Percentiles rank a stretch among this genome's conserved stretches.
Conservation (phyloP, 768 basidiomycete species). For the Suillus tomentosus region DNA sequence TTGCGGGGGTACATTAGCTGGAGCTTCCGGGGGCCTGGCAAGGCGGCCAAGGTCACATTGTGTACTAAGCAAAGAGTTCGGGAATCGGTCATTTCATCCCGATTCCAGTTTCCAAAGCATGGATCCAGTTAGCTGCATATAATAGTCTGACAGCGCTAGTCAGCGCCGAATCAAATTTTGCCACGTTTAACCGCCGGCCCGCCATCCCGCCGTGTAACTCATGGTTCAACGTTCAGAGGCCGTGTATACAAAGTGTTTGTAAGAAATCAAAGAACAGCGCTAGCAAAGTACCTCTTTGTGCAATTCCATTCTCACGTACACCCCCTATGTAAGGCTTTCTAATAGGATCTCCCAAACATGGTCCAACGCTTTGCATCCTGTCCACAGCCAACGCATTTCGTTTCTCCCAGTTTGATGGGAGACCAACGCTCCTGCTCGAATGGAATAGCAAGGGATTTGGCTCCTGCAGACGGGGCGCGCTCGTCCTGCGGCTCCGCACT, state of each 20-base stretch:
- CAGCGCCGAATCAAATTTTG: not conserved
- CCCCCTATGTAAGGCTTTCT: conserved; percentile 21
- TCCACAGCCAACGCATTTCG: conserved; percentile 89
- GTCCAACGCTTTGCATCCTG: conserved; percentile 93
- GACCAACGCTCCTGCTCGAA: conserved; percentile 88
- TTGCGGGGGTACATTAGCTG: too few relatives aligned
- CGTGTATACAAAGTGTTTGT: not conserved
- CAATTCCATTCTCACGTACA: not conserved
- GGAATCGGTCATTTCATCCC: too few relatives aligned
- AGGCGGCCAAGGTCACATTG: too few relatives aligned
- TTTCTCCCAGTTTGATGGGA: conserved; percentile 78
- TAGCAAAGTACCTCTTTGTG: not conserved
- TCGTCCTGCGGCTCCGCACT: conserved; percentile 90
- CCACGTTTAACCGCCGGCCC: not conserved
- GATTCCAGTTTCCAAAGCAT: not conserved
- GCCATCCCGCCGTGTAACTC: too few relatives aligned
- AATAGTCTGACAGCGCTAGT: too few relatives aligned
- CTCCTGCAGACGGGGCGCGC: conserved; percentile 95
- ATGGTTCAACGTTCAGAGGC: not conserved
- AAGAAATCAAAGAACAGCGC: not conserved
- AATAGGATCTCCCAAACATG: conserved; percentile 92
- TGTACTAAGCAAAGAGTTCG: too few relatives aligned
- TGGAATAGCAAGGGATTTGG: conserved; percentile 95
- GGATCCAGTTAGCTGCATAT: too few relatives aligned
- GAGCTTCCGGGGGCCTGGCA: too few relatives aligned